Base-by-base conservation (phyloP, 768 basidiomycete species). In the Lactarius pseudohatsudake region DNA sequence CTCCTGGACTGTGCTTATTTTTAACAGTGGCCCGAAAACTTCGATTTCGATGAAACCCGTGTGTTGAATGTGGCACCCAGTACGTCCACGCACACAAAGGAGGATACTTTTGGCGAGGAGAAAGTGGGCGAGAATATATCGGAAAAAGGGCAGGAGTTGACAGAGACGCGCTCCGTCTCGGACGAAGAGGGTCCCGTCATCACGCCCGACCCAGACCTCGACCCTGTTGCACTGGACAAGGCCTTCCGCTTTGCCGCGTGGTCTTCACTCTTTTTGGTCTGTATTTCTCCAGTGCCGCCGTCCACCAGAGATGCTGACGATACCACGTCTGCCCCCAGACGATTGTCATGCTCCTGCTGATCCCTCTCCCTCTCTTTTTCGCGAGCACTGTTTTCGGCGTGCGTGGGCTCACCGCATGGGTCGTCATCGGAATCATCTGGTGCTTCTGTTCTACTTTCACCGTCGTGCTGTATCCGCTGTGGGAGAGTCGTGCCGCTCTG, bases 301-400 rank as follows among this genome's bases (percentile, higher is more conserved):
- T 64, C 36, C 54, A n/a, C 57, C 34, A 18, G 64, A 58, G 40
- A 8, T 22, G 20, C 61, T 55, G n/a, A 50, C 40, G 50, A 2
- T 40, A n/a, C 26, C 36, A 30, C 4, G 11, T 5, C 47, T 53
- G 10, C 38, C 30, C 62, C 15, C 70, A 86, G 88, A 81, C 85
- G 59, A 57, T 89, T 34, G 73, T 92, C 6, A 77, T 92, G 72
- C 81, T 92, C 70, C 77, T 94, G 70, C 61, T 93, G 62, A 85
- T 97, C 61, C 96, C 94, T 0, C 76, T 97, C 1, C 94, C 94
- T 2, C 80, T 96, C 9, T 96, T 96, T 81, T 91, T 90, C 74
- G 87, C 92, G 0, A 82, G 84, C 50, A 89, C 90, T 36, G 78
- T 94, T 28, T 94, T 86, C 67, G 81, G 83, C 28, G 80, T 84